Conservation (phyloP, 805 yeast species). For the Maudiozyma saulgeensis region DNA sequence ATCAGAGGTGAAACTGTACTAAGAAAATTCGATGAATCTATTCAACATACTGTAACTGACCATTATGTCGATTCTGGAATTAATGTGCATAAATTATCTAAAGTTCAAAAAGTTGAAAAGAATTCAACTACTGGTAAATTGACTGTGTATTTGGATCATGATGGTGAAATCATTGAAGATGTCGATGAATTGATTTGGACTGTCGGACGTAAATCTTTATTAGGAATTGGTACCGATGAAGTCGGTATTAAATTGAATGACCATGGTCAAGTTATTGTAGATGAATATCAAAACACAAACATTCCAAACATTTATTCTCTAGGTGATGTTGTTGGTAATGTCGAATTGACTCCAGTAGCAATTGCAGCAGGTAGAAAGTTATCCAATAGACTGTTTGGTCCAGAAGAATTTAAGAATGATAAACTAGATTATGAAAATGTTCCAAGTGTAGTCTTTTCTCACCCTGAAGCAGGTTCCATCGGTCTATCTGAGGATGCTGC, state of each 20-base stretch:
- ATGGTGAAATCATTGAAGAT: constrained; percentile 39
- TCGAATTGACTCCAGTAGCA: constrained; percentile 95
- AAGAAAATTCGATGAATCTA: constrained; percentile 75
- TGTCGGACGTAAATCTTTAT: constrained; percentile 74
- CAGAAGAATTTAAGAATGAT: constrained; percentile 54
- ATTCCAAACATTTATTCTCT: constrained; percentile 66
- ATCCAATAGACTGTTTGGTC: constrained; percentile 86
- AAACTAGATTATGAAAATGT: constrained; percentile 80
- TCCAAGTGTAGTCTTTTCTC: constrained; percentile 95
- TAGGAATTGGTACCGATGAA: constrained; percentile 66
- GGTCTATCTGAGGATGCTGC: constrained; percentile 83
- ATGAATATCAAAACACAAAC: constrained; percentile 80
- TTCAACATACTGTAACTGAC: constrained; percentile 72
- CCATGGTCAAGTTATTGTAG: constrained; percentile 59
- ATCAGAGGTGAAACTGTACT: constrained; percentile 88
- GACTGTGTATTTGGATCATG: constrained; percentile 36
- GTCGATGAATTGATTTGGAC: constrained; percentile 91
- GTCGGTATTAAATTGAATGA: constrained; percentile 59
- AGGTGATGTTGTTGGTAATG: constrained; percentile 90
- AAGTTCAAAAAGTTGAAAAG: constrained; percentile 41
- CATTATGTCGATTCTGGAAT: constrained; percentile 76
- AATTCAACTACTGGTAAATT: constrained; percentile 39
- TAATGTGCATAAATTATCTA: constrained; percentile 60
- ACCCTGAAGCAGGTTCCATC: constrained; percentile 94
- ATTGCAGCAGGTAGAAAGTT: constrained; percentile 96